Evolutionary conservation across 257 asterid genomes (phyloP).

Genomic region (Jaltomata sinuosa): DNA sequence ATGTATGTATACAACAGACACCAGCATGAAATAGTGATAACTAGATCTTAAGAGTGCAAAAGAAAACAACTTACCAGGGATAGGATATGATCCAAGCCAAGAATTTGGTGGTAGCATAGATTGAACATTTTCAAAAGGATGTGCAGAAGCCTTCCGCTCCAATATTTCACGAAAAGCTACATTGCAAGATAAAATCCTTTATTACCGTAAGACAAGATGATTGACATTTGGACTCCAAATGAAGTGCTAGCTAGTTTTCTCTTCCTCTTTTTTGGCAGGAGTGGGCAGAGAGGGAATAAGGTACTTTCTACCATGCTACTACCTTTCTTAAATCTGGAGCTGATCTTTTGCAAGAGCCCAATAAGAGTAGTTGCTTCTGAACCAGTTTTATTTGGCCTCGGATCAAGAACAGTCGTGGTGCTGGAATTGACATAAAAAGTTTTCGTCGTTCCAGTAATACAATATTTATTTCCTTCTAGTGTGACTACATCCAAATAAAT

Average conservation of each 20-base stretch:
- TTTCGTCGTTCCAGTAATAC: conserved; percentile 85
- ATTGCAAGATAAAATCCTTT: conserved; percentile 11
- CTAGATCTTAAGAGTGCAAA: not conserved
- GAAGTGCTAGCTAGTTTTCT: not conserved
- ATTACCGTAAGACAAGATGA: not conserved
- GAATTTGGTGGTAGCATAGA: conserved; percentile 73
- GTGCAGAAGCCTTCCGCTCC: conserved; percentile 89
- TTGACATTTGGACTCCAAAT: not conserved
- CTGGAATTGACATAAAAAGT: conserved; percentile 80
- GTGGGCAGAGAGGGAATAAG: not conserved
- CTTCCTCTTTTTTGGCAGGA: not conserved
- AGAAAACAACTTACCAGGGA: conserved; percentile 58
- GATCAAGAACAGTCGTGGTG: conserved; percentile 59
- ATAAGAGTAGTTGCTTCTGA: conserved; percentile 73
- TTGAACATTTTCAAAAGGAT: conserved; percentile 89
- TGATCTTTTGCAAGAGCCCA: conserved; percentile 82
- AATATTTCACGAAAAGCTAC: conserved; percentile 85
- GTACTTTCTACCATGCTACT: not conserved
- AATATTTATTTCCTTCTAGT: conserved; percentile 78
- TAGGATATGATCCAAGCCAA: conserved; percentile 78
- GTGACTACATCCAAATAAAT: conserved; percentile 82
- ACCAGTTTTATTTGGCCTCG: conserved; percentile 54
- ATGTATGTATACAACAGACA: not conserved
- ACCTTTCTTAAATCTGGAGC: conserved; percentile 95
- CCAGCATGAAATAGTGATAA: not conserved